Evolutionary conservation across 768 basidiomycete species (phyloP).

Genomic region (Clavaria fumosa): DNA sequence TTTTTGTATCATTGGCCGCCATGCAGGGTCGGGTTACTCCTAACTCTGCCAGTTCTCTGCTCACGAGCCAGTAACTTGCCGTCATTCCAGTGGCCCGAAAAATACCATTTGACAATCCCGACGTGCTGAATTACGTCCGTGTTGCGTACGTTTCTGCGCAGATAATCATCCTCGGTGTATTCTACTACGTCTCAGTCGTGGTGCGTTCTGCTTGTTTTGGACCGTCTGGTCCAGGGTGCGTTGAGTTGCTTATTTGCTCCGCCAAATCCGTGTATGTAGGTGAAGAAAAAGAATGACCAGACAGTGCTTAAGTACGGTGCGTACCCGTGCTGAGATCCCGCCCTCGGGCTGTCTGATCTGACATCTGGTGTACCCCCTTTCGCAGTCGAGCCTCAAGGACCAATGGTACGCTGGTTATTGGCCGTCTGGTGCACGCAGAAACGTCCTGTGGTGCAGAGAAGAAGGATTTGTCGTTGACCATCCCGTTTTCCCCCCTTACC

Average conservation of each 20-base stretch:
- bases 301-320: conserved; percentile 90
- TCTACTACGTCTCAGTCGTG: conserved; percentile 66
- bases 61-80: conserved; percentile 1
- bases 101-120: conserved; percentile 82
- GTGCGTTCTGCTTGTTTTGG: conserved; percentile 31
- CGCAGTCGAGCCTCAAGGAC: conserved; percentile 55
- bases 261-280: conserved; percentile 27
- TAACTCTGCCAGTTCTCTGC: neutral
- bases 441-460: too few species aligned
- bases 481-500: neutral
- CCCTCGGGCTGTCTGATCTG: conserved; percentile 5
- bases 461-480: neutral
- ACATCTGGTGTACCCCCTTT: neutral
- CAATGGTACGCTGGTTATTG: conserved; percentile 62
- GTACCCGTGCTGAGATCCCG: neutral
- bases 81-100: conserved; percentile 60
- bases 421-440: too few species aligned
- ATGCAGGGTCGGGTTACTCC: conserved; percentile 56
- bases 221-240: neutral
- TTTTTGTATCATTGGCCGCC: conserved; percentile 80
- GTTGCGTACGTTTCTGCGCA: conserved; percentile 71
- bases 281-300: conserved; percentile 91
- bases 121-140: conserved; percentile 68
- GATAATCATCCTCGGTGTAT: conserved; percentile 49
- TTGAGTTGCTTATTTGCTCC: neutral